Evolutionary conservation across 495 filamentous ascomycete genomes (phyloP), one percentile per base, ranked within the genome.

Genomic region (Neurospora tetraspora): DNA sequence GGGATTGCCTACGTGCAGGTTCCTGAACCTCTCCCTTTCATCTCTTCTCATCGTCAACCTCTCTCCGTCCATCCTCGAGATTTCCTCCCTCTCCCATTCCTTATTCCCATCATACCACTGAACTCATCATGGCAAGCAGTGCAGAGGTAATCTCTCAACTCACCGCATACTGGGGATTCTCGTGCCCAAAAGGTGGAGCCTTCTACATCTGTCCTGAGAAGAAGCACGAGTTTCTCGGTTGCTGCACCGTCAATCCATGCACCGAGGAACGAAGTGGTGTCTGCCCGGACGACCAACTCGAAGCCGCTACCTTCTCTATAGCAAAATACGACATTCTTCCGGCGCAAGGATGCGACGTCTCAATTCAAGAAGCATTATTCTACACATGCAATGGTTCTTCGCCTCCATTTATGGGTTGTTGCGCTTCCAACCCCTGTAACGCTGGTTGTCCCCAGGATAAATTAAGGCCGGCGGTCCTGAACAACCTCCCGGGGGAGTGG

Each of bases 371-470:
- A 37, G 72, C 77, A 34, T 69, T 71, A 36, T 83, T 76, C 76
- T 83, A 76, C 69, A 81, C 79, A 2, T 83, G 81, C 73, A 61
- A 69, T 43, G 16, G 61, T 39, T 71, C 71, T 4, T 31, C 16
- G 7, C 81, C 80, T 11, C 75, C 70, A 2, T 83, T 83, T 53
- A 69, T 83, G 71, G 81, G 81, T 3, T 83, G 81, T 69, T 83
- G 81, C 47, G 69, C 69, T 10, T 73, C 34, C 9, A 76, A 81
- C 71, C 76, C 79, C 27, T 83, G 81, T 53, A 43, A 73, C 2
- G 71, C 42, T 3, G 77, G 76, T 2, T 83, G 81, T 27, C 27
- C 68, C 69, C 76, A 27, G 47, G 71, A 71, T 3, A 69, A 76
- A 20, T 73, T 83, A 27, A 71, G 37, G 83, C 82, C 71, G 1